Percentiles rank a stretch among this genome's conserved stretches.
phyloP scores from a whole-genome alignment of 2,329 filamentous ascomycete genomes.

The Coleophoma cylindrospora region DNA sequence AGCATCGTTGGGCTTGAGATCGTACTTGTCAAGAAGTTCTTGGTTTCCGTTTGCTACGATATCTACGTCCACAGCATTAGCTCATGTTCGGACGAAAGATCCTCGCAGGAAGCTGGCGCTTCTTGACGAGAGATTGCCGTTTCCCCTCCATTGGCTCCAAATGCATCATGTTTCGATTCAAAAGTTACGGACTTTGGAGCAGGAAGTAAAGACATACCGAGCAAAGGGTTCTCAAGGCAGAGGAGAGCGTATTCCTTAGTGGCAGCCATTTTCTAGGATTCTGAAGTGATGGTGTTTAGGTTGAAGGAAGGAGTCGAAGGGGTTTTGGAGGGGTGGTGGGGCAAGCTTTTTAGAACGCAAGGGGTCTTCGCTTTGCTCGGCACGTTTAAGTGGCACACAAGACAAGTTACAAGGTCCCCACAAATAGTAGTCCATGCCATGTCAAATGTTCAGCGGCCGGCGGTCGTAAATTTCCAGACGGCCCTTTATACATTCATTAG shows the following conservation, averaged over 20 bases:
- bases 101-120: too few species aligned
- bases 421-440: too few species aligned
- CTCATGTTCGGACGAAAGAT: conserved; percentile 7
- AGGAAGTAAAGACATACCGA: conserved; percentile 53
- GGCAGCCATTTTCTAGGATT: conserved; percentile 56
- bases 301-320: not conserved
- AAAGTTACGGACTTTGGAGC: not conserved
- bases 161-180: not conserved
- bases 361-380: too few species aligned
- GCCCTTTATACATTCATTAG: too few species aligned
- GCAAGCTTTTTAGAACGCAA: not conserved
- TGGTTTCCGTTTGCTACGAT: conserved; percentile 86
- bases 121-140: too few species aligned
- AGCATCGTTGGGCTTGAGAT: conserved; percentile 91
- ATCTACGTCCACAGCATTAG: conserved; percentile 45
- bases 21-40: conserved; percentile 85
- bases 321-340: conserved; percentile 11
- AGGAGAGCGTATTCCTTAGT: conserved; percentile 81
- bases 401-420: too few species aligned
- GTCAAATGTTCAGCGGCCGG: too few species aligned
- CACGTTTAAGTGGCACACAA: too few species aligned
- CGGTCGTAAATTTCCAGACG: too few species aligned
- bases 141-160: too few species aligned
- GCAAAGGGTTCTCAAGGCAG: conserved; percentile 94
- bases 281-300: not conserved